These are phyloP conservation scores for Thalassiosira hispida DNA, from an alignment of 352 stramenopile genomes.

Conservation along the genomic window DNA sequence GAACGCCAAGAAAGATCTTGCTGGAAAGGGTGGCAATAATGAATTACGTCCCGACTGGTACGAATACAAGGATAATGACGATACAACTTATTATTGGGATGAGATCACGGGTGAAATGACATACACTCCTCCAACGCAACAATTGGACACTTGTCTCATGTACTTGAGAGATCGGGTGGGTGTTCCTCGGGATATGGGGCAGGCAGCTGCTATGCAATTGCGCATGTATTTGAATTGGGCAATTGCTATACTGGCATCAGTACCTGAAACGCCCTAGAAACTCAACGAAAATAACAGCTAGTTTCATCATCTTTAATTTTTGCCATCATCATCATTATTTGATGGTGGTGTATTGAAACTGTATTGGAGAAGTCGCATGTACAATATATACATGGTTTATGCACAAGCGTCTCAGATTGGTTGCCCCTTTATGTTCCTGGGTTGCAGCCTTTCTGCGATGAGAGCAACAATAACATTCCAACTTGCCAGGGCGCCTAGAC, in stretches of 20 bases:
- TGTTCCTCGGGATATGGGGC: constrained; percentile 73
- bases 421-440: too few species aligned
- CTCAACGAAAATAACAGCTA: too few species aligned
- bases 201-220: constrained; percentile 71
- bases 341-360: too few species aligned
- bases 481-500: too few species aligned
- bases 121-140: constrained; percentile 13
- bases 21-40: constrained; percentile 20
- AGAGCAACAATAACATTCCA: too few species aligned
- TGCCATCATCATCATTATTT: too few species aligned
- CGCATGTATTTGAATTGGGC: constrained; percentile 76
- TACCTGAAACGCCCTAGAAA: constrained; percentile 95
- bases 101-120: constrained; percentile 9
- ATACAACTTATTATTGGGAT: constrained; percentile 15
- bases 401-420: too few species aligned
- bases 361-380: too few species aligned
- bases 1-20: constrained; percentile 36
- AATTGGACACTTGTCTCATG: constrained; percentile 41
- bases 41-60: constrained; percentile 6
- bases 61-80: constrained; percentile 21
- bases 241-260: constrained; percentile 87
- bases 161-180: constrained; percentile 76
- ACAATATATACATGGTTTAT: too few species aligned
- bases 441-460: too few species aligned
- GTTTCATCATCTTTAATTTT: too few species aligned